phyloP scores from a whole-genome alignment of 345 rosid genomes.

The Brassica nigra region DNA sequence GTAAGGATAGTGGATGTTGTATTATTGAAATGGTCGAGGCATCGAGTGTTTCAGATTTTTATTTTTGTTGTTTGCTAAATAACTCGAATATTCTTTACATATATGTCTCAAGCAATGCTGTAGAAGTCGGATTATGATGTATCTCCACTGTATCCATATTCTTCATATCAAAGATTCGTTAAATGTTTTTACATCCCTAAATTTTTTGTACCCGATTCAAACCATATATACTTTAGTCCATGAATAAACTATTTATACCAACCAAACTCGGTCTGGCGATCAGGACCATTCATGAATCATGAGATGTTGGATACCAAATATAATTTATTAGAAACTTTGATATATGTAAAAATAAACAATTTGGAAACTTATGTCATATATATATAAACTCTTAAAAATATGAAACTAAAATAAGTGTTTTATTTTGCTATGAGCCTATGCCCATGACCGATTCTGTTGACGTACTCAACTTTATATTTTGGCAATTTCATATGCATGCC shows the following conservation, averaged over 20 bases:
- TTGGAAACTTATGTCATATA: too few relatives aligned
- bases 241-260: not conserved
- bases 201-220: not conserved
- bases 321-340: too few relatives aligned
- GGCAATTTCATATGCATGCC: not conserved
- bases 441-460: too few relatives aligned
- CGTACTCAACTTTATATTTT: not conserved
- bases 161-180: not conserved
- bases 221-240: not conserved
- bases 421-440: not conserved
- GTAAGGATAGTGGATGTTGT: slow-evolving; percentile 6
- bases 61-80: not conserved
- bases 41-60: slow-evolving; percentile 1
- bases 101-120: slow-evolving; percentile 1
- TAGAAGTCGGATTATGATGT: slow-evolving; percentile 7
- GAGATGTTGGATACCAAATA: not conserved
- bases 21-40: slow-evolving; percentile 11
- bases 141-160: slow-evolving; percentile 13
- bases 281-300: not conserved
- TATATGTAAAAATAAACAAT: too few relatives aligned
- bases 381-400: not conserved
- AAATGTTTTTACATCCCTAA: not conserved
- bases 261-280: not conserved
- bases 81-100: slow-evolving; percentile 11
- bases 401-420: not conserved